Conservation (phyloP, 345 rosid genomes). For the Aquilaria yunnanensis region DNA sequence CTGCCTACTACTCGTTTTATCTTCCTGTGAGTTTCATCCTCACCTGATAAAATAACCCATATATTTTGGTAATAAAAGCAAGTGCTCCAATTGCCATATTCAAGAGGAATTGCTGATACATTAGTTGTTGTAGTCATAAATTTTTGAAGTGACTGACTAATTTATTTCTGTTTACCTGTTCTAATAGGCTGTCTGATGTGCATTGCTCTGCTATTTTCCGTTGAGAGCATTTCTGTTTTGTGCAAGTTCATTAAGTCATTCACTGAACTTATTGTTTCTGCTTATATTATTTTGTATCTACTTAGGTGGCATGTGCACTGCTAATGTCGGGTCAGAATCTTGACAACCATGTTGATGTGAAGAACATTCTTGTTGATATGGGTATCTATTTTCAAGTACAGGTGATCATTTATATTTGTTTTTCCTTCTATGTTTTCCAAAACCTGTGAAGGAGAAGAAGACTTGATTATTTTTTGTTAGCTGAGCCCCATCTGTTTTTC, state of each 20-base stretch:
- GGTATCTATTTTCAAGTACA: slow-evolving; percentile 83
- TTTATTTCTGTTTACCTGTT: no score
- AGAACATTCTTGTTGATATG: slow-evolving; percentile 65
- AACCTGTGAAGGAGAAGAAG: no score
- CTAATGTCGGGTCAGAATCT: slow-evolving; percentile 67
- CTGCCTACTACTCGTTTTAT: slow-evolving; percentile 75
- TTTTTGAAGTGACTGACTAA: no score
- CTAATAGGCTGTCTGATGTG: no score
- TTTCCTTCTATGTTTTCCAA: background rate
- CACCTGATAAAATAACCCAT: background rate
- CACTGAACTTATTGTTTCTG: background rate
- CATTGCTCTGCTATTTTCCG: background rate
- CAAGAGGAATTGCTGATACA: no score
- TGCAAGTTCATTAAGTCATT: background rate
- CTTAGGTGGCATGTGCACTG: slow-evolving; percentile 84
- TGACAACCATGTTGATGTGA: slow-evolving; percentile 53
- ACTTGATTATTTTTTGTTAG: no score
- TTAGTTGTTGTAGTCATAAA: no score
- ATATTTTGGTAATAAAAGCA: no score
- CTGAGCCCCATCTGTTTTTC: no score
- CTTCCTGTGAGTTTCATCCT: slow-evolving; percentile 58
- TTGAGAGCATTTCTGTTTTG: background rate
- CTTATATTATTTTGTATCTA: background rate
- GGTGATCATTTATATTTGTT: slow-evolving; percentile 24
- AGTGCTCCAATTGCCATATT: no score